Evolutionary conservation across 139 green algal species (phyloP), one percentile per base, ranked within the genome.

Genomic region (Micromonas commoda): DNA sequence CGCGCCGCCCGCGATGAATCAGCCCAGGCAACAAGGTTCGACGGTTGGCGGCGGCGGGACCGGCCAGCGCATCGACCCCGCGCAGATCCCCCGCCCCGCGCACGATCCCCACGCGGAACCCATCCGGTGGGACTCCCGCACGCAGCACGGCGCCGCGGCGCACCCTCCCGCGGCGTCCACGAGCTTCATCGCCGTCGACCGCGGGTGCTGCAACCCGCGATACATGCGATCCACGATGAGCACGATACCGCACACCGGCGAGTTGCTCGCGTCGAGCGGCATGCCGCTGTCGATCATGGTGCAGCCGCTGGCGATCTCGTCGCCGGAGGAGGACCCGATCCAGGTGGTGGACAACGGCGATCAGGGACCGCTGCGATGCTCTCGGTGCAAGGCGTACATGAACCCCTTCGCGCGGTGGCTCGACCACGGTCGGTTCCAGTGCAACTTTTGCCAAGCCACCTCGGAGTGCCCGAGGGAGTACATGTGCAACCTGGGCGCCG

Each of bases 321-420:
- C 91, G 63, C 87, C 89, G 0, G 80, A 82, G 1, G 92, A 97
- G 35, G 89, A 92, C 19, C 80, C 82, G 3, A 82, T 97, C 0
- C 80, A 83, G 81, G 20, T 81, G 79, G 66, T 77, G 2, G 51
- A 77, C 61, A 67, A 69, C 52, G 53, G 71, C n/a, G 21, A 21
- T 19, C 77, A 84, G 0, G 91, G 92, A 61, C 98, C 98, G 73
- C 86, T 98, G 75, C 87, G 95, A 52, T 99, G 95, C 87, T 75
- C 85, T 66, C 87, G 91, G 57, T 99, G 95, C 91, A 86, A 93
- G 31, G 97, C 95, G 0, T 99, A 99, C 86, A 96, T 99, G 84
- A 99, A 97, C 89, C 94, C 95, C 2, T 96, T 96, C 85, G 90
- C 97, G 73, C 76, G 80, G 2, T 99, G 93, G 87, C 85, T 86